Base-by-base conservation (phyloP, 2,329 filamentous ascomycete species). In the Cadophora malorum region DNA sequence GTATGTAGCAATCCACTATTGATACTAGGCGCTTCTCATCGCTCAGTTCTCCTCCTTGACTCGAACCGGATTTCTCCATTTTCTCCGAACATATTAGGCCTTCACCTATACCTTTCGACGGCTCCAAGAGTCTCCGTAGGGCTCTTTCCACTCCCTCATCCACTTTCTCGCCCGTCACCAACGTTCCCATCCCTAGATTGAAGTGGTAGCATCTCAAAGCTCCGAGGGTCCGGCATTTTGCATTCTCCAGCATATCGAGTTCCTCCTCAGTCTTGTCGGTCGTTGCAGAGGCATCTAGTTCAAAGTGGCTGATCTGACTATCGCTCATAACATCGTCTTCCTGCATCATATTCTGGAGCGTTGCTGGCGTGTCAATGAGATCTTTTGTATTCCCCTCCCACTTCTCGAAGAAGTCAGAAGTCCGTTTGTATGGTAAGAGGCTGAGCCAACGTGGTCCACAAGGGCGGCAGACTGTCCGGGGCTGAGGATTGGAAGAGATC, bases 161-260 rank as follows among this genome's bases (percentile, higher is more conserved):
- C 23, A 59, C 56, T 23, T 59, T 59, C 1, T 59, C 56, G 12
- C 21, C 33, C 12, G 56, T 59, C 12, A 45, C 35, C 21, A 59
- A 19, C 4, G n/a, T 59, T 6, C 33, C 56, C 33, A 25, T 59
- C 3, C 6, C 35, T 8, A 59, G 21, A n/a, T 59, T 59, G 35
- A 41, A 59, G 12, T 41, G n/a, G 14, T 41, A 41, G 16, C 56
- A 59, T 16, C 56, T 45, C 33, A 41, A 59, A 19, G 56, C 56
- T 16, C 56, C 56, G 3, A 59, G 35, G 2, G 21, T n/a, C n/a
- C 33, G 41, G 35, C 21, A 23, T 23, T 19, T 23, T 6, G 56
- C 56, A 59, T 25, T 3, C 14, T 41, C 33, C 12, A 41, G 14
- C 3, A 59, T 7, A 28, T 59, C 21, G 8, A 25, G 12, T 25